Evolutionary conservation across 116 monocot species (phyloP).

Genomic region (Iris pallida): DNA sequence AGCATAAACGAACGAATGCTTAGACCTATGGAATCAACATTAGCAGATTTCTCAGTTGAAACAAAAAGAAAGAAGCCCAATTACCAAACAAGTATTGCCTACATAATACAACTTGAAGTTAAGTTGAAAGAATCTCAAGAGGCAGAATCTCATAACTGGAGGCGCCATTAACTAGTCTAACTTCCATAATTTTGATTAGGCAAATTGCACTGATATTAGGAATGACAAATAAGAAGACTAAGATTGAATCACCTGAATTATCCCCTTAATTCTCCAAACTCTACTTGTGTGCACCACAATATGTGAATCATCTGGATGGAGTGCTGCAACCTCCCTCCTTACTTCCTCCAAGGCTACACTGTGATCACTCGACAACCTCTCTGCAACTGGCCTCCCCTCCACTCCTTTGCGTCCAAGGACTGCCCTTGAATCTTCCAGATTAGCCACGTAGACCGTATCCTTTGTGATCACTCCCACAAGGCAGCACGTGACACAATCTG

Average conservation of each 20-base stretch:
- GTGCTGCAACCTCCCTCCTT: conserved; percentile 24
- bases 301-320: conserved; percentile 39
- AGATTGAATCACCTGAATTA: conserved; percentile 38
- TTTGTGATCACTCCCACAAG: conserved; percentile 50
- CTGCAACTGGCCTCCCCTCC: conserved; percentile 25
- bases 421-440: conserved; percentile 57
- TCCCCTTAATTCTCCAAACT: conserved; percentile 52
- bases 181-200: no score
- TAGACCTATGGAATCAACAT: no score
- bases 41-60: no score
- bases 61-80: no score
- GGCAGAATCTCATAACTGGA: no score
- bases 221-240: background rate
- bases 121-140: no score
- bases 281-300: conserved; percentile 36
- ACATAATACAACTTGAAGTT: no score
- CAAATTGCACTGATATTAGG: no score
- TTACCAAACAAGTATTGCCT: no score
- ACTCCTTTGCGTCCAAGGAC: conserved; percentile 37
- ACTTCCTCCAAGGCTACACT: conserved; percentile 40
- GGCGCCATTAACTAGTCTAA: no score
- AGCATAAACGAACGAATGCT: no score
- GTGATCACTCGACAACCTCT: conserved; percentile 45
- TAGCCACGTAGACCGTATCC: conserved; percentile 49
- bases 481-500: conserved; percentile 55